Evolutionary conservation across 108 stramenopile genomes (phyloP).

Genomic region (Parietichytrium sp.): DNA sequence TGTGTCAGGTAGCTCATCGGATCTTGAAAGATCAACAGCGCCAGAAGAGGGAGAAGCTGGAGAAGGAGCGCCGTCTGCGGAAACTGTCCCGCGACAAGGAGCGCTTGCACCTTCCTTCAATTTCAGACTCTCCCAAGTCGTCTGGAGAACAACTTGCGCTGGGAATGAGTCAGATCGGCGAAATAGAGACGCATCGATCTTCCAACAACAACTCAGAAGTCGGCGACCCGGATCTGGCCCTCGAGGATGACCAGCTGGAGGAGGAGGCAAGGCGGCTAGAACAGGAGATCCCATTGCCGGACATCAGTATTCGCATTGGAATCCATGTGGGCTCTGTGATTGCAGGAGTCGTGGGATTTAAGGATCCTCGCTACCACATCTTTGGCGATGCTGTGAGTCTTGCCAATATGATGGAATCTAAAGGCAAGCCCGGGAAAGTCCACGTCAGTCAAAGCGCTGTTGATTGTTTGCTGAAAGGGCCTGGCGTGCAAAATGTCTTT

Average conservation of each 20-base stretch:
- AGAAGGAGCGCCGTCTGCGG: too few species aligned
- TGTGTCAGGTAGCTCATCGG: slow-evolving; percentile 17
- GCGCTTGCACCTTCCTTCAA: too few species aligned
- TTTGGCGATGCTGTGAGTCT: slow-evolving; percentile 57
- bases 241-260: not conserved
- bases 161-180: too few species aligned
- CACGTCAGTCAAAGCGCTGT: slow-evolving; percentile 27
- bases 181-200: too few species aligned
- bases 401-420: slow-evolving; percentile 44
- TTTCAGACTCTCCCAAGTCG: too few species aligned
- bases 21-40: not conserved
- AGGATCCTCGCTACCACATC: slow-evolving; percentile 61
- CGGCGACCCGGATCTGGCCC: not conserved
- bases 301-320: slow-evolving; percentile 56
- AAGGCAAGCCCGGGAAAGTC: slow-evolving; percentile 39
- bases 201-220: too few species aligned
- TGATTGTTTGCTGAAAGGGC: not conserved
- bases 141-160: too few species aligned
- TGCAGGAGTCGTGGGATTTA: slow-evolving; percentile 59
- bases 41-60: too few species aligned
- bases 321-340: slow-evolving; percentile 58
- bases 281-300: slow-evolving; percentile 13
- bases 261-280: not conserved
- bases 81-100: too few species aligned
- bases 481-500: not conserved